These are phyloP conservation scores for Phytopythium aichiense DNA, from an alignment of 352 stramenopile genomes.

Conservation along the genomic window DNA sequence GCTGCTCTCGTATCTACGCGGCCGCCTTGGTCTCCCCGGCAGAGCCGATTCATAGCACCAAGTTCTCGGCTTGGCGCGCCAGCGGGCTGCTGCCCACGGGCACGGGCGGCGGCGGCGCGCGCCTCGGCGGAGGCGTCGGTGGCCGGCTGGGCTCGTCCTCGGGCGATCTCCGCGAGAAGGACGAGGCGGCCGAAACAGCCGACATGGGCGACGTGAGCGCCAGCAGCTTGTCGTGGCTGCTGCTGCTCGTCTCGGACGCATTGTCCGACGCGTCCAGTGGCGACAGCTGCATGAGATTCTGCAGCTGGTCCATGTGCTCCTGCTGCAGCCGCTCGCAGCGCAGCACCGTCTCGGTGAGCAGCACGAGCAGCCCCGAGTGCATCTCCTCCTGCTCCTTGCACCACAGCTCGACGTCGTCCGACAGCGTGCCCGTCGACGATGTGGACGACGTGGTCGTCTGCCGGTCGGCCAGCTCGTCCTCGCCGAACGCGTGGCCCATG, in stretches of 20 bases:
- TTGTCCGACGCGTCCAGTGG: slow-evolving; percentile 12
- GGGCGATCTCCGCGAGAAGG: slow-evolving; percentile 1
- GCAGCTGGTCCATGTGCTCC: slow-evolving; percentile 80
- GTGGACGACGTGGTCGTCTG: slow-evolving; percentile 37
- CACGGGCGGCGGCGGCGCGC: slow-evolving; percentile 6
- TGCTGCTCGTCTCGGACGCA: slow-evolving; percentile 11
- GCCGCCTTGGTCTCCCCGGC: background rate
- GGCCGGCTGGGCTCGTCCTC: background rate
- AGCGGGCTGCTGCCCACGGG: background rate
- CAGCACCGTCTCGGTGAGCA: slow-evolving; percentile 80
- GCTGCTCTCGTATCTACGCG: background rate
- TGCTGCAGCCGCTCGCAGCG: slow-evolving; percentile 78
- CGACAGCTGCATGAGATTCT: slow-evolving; percentile 76
- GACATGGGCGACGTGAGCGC: slow-evolving; percentile 12
- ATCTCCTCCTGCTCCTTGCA: slow-evolving; percentile 83
- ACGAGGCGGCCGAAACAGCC: background rate
- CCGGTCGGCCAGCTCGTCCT: slow-evolving; percentile 29
- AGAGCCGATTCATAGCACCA: background rate
- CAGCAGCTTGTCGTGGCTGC: slow-evolving; percentile 5
- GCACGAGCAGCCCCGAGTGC: slow-evolving; percentile 76
- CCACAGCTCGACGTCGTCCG: slow-evolving; percentile 77
- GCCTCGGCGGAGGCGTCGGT: background rate
- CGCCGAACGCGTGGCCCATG: slow-evolving; percentile 5
- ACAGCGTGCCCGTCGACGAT: slow-evolving; percentile 45
- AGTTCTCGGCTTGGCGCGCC: background rate